Conservation (phyloP, 2,329 filamentous ascomycete genomes). For the Fusarium setosum region DNA sequence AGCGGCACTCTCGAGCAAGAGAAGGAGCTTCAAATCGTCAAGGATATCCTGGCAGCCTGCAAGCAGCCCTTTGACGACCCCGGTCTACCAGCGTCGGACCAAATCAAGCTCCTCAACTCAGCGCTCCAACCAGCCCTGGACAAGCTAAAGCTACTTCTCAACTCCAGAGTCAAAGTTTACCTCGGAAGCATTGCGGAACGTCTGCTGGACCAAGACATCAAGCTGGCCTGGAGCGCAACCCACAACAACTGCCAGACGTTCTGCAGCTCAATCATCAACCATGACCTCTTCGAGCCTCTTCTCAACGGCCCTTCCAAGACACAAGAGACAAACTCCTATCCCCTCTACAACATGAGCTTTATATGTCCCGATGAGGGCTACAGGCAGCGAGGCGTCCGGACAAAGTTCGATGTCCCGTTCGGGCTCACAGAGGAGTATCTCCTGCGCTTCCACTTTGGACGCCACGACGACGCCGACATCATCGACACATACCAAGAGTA, state of each 20-base stretch:
- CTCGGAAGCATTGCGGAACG: constrained; percentile 44
- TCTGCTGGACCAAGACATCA: constrained; percentile 42
- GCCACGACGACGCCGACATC: constrained; percentile 54
- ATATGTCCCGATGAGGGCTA: constrained; percentile 47
- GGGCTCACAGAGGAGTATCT: constrained; percentile 58
- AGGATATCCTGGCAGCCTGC: constrained; percentile 41
- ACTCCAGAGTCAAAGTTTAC: constrained; percentile 42
- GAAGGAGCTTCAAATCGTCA: constrained; percentile 43
- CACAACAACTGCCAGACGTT: constrained; percentile 54
- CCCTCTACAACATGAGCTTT: constrained; percentile 55
- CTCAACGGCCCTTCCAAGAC: constrained; percentile 9
- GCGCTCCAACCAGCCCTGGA: constrained; percentile 23
- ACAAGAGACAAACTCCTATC: not conserved
- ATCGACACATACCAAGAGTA: constrained; percentile 57
- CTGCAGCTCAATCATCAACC: constrained; percentile 50
- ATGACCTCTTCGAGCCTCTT: constrained; percentile 43
- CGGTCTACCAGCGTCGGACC: constrained; percentile 16
- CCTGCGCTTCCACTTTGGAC: constrained; percentile 51
- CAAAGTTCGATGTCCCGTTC: constrained; percentile 52
- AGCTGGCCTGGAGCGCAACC: constrained; percentile 46
- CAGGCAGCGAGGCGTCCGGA: constrained; percentile 37
- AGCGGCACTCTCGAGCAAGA: constrained; percentile 39
- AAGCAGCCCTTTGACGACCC: constrained; percentile 36
- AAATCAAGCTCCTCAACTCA: constrained; percentile 19
- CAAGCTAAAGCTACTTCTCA: constrained; percentile 41